Conservation (phyloP, 1,284 basidiomycete genomes). For the Hemileia vastatrix region DNA sequence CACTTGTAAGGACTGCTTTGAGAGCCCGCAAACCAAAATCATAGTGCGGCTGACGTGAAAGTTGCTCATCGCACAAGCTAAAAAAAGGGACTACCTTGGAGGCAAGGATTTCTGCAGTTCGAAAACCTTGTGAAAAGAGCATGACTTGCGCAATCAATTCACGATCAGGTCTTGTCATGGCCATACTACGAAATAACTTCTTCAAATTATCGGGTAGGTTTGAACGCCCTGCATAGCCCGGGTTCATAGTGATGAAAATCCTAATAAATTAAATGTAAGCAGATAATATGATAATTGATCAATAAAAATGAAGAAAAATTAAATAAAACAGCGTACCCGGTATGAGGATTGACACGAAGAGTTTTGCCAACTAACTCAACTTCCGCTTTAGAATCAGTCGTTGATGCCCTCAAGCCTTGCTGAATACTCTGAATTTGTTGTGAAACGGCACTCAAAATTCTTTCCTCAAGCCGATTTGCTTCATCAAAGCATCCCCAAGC, state of each 20-base stretch:
- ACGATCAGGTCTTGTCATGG: constrained; percentile 96
- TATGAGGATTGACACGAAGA: constrained; percentile 84
- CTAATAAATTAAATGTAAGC: constrained; percentile 47
- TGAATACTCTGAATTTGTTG: constrained; percentile 99
- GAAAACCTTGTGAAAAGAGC: constrained; percentile 98
- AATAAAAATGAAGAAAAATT: not conserved
- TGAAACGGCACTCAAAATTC: constrained; percentile 93
- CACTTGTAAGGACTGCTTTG: constrained; percentile 91
- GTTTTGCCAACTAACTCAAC: constrained; percentile 94
- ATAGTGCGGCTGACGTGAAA: constrained; percentile 95
- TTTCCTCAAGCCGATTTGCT: constrained; percentile 86
- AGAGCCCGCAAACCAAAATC: constrained; percentile 97
- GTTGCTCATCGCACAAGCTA: constrained; percentile 92
- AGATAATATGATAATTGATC: constrained; percentile 2
- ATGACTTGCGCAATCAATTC: constrained; percentile 99
- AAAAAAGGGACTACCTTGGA: constrained; percentile 99
- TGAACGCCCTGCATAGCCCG: constrained; percentile 91
- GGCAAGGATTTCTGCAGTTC: constrained; percentile 87
- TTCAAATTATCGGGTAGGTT: constrained; percentile 92
- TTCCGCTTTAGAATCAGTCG: constrained; percentile 71
- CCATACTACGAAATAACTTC: constrained; percentile 90
- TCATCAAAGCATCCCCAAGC: constrained; percentile 96
- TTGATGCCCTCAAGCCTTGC: constrained; percentile 73
- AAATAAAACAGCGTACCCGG: constrained; percentile 53
- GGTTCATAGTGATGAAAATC: constrained; percentile 96